These are phyloP conservation scores for Pseudocercospora ulei DNA, from an alignment of 2,329 filamentous ascomycete species.

Conservation along the genomic window DNA sequence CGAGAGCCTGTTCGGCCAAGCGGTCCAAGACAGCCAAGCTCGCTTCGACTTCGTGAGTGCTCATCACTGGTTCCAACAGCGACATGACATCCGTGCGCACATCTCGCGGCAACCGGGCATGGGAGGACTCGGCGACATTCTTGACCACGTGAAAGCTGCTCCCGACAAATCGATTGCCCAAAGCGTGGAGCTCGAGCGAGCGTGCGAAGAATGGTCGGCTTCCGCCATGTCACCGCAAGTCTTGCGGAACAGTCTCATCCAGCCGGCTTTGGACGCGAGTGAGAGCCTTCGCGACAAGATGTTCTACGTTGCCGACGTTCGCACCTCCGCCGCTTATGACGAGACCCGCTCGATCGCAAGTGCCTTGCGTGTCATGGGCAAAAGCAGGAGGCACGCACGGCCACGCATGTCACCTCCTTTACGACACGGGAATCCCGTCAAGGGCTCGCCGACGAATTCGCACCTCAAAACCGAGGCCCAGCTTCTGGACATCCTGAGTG, in stretches of 20 bases:
- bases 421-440: slow-evolving; percentile 39
- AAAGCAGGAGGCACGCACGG: slow-evolving; percentile 39
- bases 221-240: slow-evolving; percentile 9
- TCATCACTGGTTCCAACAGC: slow-evolving; percentile 49
- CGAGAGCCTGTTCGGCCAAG: slow-evolving; percentile 55
- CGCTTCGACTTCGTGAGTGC: slow-evolving; percentile 75
- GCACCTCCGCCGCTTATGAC: slow-evolving; percentile 79
- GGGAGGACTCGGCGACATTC: slow-evolving; percentile 8
- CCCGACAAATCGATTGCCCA: slow-evolving; percentile 12
- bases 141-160: slow-evolving; percentile 13
- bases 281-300: slow-evolving; percentile 65
- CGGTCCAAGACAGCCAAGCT: slow-evolving; percentile 64
- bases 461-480: slow-evolving; percentile 74
- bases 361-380: slow-evolving; percentile 83
- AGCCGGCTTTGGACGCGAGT: slow-evolving; percentile 13
- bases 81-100: slow-evolving; percentile 17
- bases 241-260: slow-evolving; percentile 10
- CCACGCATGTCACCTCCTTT: slow-evolving; percentile 36
- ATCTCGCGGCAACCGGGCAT: slow-evolving; percentile 8
- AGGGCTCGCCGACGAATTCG: slow-evolving; percentile 47
- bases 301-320: slow-evolving; percentile 95
- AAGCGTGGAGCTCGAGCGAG: slow-evolving; percentile 8
- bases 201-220: slow-evolving; percentile 16
- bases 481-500: slow-evolving; percentile 77
- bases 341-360: slow-evolving; percentile 76